Base-by-base conservation (phyloP, 371 early-diverging fungal genomes). In the Mucor piriformis region DNA sequence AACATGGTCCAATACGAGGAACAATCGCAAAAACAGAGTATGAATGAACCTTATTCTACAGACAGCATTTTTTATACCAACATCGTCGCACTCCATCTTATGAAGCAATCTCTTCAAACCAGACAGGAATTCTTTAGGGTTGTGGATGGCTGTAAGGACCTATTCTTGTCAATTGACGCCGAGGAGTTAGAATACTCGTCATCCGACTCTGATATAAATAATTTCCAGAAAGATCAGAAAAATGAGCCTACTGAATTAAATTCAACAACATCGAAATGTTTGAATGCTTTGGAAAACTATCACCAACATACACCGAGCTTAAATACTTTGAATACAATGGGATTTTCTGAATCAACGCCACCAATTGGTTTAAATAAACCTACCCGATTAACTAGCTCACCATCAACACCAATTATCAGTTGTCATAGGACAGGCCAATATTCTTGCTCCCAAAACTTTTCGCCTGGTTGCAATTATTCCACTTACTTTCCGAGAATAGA, bases 1-100 rank as follows among this genome's bases (percentile, higher is more conserved):
- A 50, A 34, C 6, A 62, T 56, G 52, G 4, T 56, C 11, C 51
- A 62, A 18, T 61, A 54, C 47, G 61, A 54, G 20, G 44, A 56
- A 11, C 15, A 18, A 1, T 56, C 57, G 57, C 2, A 12, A 11
- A 27, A 34, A 5, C 35, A 49, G 32, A 40, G 29, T 8, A 8
- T 8, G 20, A 23, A 20, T 1, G 46, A 46, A 24, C 5, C 6
- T 5, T 10, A 13, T 4, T 23, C 46, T 24, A 4, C 46, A 13
- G 50, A 54, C 12, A 42, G 34, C 10, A 27, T 24, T 3, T 43
- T 38, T 18, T 54, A 49, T 12, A 61, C 53, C 49, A 57, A 56
- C 21, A 51, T 50, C 4, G 34, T 55, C 2, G 62, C 56, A 11
- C 6, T 62, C 2, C 51, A 62, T 27, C 21, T 55, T 3, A 62